Conservation (phyloP, 2,329 filamentous ascomycete species). For the Monosporascus sp. region DNA sequence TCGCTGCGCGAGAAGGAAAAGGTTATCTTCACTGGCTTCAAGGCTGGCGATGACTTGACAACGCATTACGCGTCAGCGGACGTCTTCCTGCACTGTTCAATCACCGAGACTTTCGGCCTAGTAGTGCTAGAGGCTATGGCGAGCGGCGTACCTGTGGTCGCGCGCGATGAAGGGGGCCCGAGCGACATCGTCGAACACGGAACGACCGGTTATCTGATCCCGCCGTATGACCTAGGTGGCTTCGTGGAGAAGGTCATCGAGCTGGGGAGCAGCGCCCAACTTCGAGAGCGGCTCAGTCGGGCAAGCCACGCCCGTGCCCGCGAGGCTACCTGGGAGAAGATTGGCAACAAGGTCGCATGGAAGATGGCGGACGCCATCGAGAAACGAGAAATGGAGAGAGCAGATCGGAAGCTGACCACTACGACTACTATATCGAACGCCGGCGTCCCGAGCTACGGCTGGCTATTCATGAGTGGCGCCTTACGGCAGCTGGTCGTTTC, state of each 20-base stretch:
- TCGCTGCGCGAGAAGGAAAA: constrained; percentile 41
- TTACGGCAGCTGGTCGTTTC: constrained; percentile 31
- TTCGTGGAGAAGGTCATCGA: constrained; percentile 51
- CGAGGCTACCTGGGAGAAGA: constrained; percentile 65
- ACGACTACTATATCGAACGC: constrained; percentile 1
- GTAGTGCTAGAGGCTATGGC: constrained; percentile 69
- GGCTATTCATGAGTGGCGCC: constrained; percentile 37
- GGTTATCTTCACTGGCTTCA: constrained; percentile 63
- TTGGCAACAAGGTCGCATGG: constrained; percentile 65
- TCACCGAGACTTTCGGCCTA: constrained; percentile 68
- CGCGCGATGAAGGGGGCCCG: constrained; percentile 64
- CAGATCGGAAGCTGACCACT: constrained; percentile 21
- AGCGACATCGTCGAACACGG: constrained; percentile 60
- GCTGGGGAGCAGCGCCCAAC: constrained; percentile 39
- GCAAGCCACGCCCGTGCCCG: constrained; percentile 52
- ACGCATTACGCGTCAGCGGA: constrained; percentile 63
- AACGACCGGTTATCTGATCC: constrained; percentile 55
- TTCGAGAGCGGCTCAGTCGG: constrained; percentile 40
- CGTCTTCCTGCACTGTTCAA: constrained; percentile 65
- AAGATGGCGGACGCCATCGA: constrained; percentile 52
- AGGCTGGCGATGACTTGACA: constrained; percentile 55
- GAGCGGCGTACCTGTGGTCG: constrained; percentile 63
- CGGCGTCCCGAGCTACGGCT: constrained; percentile 35
- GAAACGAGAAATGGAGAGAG: constrained; percentile 33
- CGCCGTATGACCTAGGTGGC: constrained; percentile 50